Evolutionary conservation across 805 yeast genomes (phyloP), one percentile per base, ranked within the genome.

Genomic region (Deakozyma indianensis): DNA sequence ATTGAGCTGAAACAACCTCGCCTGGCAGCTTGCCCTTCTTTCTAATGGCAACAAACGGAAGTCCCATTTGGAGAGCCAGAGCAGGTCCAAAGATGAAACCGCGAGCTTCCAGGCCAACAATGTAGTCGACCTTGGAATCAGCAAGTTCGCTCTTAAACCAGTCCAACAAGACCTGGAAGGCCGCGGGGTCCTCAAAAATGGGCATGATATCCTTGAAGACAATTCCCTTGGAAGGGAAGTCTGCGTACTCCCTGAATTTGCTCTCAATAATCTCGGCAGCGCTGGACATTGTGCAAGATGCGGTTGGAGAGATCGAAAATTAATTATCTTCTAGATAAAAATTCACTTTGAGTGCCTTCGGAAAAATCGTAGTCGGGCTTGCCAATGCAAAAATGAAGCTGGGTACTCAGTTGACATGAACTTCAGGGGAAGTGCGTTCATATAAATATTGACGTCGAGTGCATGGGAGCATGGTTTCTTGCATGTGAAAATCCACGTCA

Each of bases 81-180:
- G 97, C 70, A 41, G 99, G 99, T 14, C 97, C 99, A 58, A 92
- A 90, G 48, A 92, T 70, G 63, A 92, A 92, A 2, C 99, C 99
- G 65, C 99, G 80, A 43, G 96, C 83, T 65, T 92, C 99, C 53
- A 92, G 74, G 42, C 97, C 99, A 43, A 92, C 86, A 49, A 92
- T 73, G 60, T 82, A 90, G 60, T 92, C 96, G 51, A 94, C 77
- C 50, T 70, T 68, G 49, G 69, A 69, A 32, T 49, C 48, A 48
- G 78, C 76, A 48, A 92, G 60, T 59, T 86, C 94, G 46, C 75
- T 58, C 64, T 80, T 76, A 68, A 90, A 83, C 16, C 95, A 95
- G 53, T 74, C 76, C 41, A 92, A 69, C 47, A 92, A 71, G 59
- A 83, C 80, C 59, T 81, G 80, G 73, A 92, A 92, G 47, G 83